These are phyloP conservation scores for Penicillium sp. DNA, from an alignment of 2,329 filamentous ascomycete genomes.

Conservation along the genomic window DNA sequence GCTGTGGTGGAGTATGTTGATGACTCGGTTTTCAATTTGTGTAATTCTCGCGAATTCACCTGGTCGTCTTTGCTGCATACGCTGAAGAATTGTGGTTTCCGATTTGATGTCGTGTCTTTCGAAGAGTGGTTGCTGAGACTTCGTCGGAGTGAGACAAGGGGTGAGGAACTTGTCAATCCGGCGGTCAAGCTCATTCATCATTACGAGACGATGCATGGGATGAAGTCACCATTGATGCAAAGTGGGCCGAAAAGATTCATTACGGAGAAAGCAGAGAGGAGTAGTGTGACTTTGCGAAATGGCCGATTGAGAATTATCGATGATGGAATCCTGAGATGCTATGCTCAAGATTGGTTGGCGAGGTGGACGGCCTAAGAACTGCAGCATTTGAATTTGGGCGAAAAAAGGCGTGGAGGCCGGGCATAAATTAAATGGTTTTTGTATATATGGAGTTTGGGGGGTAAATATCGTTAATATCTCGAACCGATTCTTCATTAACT, in stretches of 20 bases:
- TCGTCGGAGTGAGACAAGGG: slow-evolving; percentile 24
- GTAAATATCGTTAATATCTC: no score
- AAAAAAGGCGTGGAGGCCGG: no score
- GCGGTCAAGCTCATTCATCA: slow-evolving; percentile 32
- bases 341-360: slow-evolving; percentile 28
- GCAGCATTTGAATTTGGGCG: not conserved
- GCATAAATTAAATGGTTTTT: not conserved
- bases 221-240: not conserved
- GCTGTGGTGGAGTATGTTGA: slow-evolving; percentile 5
- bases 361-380: slow-evolving; percentile 18
- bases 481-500: not conserved
- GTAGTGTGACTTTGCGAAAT: slow-evolving; percentile 28
- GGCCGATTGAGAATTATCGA: slow-evolving; percentile 26
- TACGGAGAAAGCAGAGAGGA: slow-evolving; percentile 27
- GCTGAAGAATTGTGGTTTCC: slow-evolving; percentile 29
- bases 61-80: slow-evolving; percentile 34
- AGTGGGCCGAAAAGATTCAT: slow-evolving; percentile 16
- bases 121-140: slow-evolving; percentile 34
- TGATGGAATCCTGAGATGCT: slow-evolving; percentile 30
- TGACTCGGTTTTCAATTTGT: slow-evolving; percentile 30
- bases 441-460: not conserved
- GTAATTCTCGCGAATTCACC: slow-evolving; percentile 30
- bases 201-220: slow-evolving; percentile 28
- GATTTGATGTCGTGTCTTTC: slow-evolving; percentile 34
- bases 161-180: slow-evolving; percentile 29